Base-by-base conservation (phyloP, 2,329 filamentous ascomycete genomes). In the Beauveria rudraprayagi region DNA sequence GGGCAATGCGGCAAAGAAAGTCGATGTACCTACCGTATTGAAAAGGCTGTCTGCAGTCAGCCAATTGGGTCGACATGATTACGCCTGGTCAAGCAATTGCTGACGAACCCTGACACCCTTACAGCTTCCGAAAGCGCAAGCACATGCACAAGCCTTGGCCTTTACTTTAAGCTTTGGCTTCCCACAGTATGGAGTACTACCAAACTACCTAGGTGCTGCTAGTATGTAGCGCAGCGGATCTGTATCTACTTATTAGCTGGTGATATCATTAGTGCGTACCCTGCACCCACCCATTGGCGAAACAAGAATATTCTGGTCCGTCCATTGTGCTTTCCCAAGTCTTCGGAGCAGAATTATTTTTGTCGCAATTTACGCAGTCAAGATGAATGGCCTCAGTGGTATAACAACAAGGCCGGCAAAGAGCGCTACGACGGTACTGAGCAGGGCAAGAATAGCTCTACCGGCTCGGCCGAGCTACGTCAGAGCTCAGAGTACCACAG, bases 261-360 rank as follows among this genome's bases (percentile, higher is more conserved):
- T 60, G 57, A 60, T 60, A 60, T 60, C 57, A 60, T 60, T 46
- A 34, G 47, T 41, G 37, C 47, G 19, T 60, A 53, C 56, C 48
- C 56, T 60, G 34, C 56, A 46, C 24, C 40, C 56, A 47, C 26
- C 26, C n/a, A 26, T 9, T 14, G 16, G 48, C 48, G 40, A 59
- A 30, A 22, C 22, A 22, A 22, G 22, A 2, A 34, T 11, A 43
- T 52, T 52, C 44, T 11, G 37, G 24, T 16, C 17, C 47, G 24
- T 16, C 17, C 47, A 44, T 52, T 59, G 46, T 26, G 55, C 16
- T 50, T 48, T 22, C n/a, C 28, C 11, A 10, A 34, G 7, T 14
- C 9, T 17, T 10, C 10, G 19, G 22, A 50, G 19, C 37, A 37
- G 34, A 44, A 50, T 30, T 24, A 5, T 47, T 10, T 28, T 41